A percentile compares a stretch with the other conserved stretches of the same genome.
phyloP scores from a whole-genome alignment of 306 rosid species.

The Aeschynomene evenia region DNA sequence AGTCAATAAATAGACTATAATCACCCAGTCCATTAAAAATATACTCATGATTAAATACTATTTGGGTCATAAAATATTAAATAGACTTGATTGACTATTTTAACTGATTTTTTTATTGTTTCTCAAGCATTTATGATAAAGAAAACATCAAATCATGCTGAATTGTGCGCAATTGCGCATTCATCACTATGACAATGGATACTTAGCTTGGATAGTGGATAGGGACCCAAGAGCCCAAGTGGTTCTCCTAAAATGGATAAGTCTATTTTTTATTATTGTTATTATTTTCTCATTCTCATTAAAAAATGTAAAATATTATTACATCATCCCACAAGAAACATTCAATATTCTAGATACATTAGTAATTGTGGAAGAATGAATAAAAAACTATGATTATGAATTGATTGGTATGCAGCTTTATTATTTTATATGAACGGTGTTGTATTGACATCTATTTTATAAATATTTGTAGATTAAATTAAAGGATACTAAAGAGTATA shows the following conservation, averaged over 20 bases:
- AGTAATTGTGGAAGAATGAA: background rate
- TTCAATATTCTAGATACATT: constrained; percentile 24
- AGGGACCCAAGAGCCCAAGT: constrained; percentile 8
- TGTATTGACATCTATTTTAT: too few species aligned
- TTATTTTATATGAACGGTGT: too few species aligned
- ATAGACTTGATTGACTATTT: too few species aligned
- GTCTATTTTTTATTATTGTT: background rate
- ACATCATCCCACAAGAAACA: constrained; percentile 30
- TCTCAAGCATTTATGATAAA: too few species aligned
- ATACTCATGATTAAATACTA: too few species aligned
- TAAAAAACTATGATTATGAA: constrained; percentile 1
- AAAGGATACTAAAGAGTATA: too few species aligned
- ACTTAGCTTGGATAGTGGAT: constrained; percentile 7
- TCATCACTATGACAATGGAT: constrained; percentile 32
- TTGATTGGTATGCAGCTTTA: too few species aligned
- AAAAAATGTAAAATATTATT: background rate
- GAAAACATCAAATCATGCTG: constrained; percentile 19
- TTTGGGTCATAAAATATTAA: too few species aligned
- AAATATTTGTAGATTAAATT: too few species aligned
- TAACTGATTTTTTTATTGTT: too few species aligned
- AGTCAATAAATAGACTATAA: too few species aligned
- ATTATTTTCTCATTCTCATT: background rate
- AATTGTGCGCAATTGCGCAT: constrained; percentile 39
- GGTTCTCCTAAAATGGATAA: background rate
- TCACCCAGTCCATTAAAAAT: too few species aligned